These are phyloP conservation scores for Geranium rotundifolium DNA, from an alignment of 345 rosid species.

Conservation along the genomic window DNA sequence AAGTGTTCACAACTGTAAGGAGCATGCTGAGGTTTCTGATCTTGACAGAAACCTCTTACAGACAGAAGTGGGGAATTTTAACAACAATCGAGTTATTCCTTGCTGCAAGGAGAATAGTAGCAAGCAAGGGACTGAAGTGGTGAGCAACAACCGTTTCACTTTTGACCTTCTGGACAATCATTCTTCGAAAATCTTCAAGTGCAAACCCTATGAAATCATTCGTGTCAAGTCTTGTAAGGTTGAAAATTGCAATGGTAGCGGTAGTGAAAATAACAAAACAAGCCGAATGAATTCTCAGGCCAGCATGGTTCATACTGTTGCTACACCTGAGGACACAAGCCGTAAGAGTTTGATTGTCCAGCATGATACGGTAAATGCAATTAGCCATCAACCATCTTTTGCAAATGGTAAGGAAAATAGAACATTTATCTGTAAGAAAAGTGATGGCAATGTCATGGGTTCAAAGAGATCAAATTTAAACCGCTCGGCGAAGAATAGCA, in stretches of 20 bases:
- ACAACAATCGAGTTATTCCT: not conserved
- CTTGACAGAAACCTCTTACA: not conserved
- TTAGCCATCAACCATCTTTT: not conserved
- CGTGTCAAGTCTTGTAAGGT: too few relatives aligned
- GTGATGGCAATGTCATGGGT: constrained; percentile 4
- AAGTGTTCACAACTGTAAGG: not conserved
- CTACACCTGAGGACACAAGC: not conserved
- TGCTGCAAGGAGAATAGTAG: not conserved
- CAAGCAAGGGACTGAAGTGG: constrained; percentile 3
- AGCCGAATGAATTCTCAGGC: not conserved
- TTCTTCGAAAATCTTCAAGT: not conserved
- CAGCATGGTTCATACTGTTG: not conserved
- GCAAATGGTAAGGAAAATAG: not conserved
- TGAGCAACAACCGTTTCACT: not conserved
- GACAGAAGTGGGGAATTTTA: not conserved
- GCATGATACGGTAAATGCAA: constrained; percentile 4
- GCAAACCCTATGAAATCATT: not conserved
- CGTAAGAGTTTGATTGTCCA: not conserved
- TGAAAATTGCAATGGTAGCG: too few relatives aligned
- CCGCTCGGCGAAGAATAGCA: not conserved
- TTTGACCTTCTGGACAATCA: not conserved
- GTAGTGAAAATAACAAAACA: too few relatives aligned
- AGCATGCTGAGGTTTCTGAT: not conserved
- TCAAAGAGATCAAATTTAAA: constrained; percentile 1
- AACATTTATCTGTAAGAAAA: constrained; percentile 4